Evolutionary conservation across 177 flowering plant species (phyloP).

Genomic region (Telopea speciosissima): DNA sequence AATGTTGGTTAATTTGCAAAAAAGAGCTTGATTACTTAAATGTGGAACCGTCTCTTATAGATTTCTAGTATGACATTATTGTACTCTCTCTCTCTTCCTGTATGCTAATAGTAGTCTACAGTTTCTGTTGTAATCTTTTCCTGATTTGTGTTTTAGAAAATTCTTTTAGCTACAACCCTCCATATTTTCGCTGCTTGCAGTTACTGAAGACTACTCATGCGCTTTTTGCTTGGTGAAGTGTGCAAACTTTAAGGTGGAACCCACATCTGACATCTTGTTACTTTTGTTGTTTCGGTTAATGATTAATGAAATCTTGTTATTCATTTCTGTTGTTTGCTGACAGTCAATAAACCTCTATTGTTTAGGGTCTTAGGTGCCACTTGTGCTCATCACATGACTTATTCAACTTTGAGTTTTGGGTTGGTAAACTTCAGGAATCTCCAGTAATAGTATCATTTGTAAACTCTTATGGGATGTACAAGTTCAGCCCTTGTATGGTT

Average conservation of each 20-base stretch:
- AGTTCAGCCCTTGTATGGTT: constrained; percentile 4
- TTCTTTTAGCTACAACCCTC: background rate
- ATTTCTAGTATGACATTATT: no score
- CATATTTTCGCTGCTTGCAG: constrained; percentile 36
- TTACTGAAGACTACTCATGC: constrained; percentile 93
- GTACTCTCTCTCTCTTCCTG: no score
- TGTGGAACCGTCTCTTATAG: background rate
- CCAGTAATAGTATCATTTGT: constrained; percentile 10
- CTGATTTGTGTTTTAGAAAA: background rate
- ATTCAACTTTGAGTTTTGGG: constrained; percentile 97
- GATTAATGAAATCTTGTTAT: background rate
- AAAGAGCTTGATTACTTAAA: background rate
- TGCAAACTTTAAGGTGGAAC: constrained; percentile 81
- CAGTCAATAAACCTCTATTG: background rate
- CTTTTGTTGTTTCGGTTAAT: background rate
- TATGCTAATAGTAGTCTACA: background rate
- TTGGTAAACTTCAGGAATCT: constrained; percentile 40
- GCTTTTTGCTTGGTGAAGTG: constrained; percentile 89
- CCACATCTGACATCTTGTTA: background rate
- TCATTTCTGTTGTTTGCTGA: background rate
- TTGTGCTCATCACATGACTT: constrained; percentile 76
- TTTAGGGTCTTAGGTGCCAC: constrained; percentile 84
- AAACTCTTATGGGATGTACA: constrained; percentile 2
- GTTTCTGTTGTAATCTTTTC: background rate
- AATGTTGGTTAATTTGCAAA: no score